phyloP scores from a whole-genome alignment of 1,284 basidiomycete species.

The Microbotryum saponariae region DNA sequence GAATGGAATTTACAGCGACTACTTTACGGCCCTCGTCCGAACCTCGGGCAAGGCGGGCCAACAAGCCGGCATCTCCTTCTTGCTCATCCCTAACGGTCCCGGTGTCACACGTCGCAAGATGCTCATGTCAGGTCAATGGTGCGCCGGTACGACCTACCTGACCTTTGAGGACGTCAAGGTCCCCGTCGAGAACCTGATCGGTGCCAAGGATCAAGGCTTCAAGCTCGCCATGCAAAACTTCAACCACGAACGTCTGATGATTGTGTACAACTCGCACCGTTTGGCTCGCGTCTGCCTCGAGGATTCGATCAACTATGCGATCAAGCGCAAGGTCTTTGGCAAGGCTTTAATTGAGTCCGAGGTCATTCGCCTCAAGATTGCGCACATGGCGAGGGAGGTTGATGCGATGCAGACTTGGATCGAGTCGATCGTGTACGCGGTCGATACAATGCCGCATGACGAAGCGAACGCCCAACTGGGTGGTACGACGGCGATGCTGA shows the following conservation, averaged over 20 bases:
- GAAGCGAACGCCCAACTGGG: slow-evolving; percentile 28
- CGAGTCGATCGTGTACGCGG: slow-evolving; percentile 28
- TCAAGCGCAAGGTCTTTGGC: slow-evolving; percentile 30
- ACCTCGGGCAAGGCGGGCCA: slow-evolving; percentile 37
- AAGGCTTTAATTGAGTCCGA: slow-evolving; percentile 32
- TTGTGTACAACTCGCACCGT: slow-evolving; percentile 11
- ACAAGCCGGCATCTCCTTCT: slow-evolving; percentile 37
- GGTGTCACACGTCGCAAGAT: slow-evolving; percentile 28
- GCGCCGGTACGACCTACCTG: slow-evolving; percentile 40
- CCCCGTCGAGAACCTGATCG: slow-evolving; percentile 41
- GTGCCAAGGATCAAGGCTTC: slow-evolving; percentile 31
- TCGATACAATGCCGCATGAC: slow-evolving; percentile 17
- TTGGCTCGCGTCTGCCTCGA: slow-evolving; percentile 30
- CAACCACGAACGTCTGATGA: slow-evolving; percentile 21
- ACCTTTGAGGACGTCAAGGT: slow-evolving; percentile 39
- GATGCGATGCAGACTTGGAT: slow-evolving; percentile 31
- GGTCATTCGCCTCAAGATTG: slow-evolving; percentile 35
- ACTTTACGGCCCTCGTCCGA: slow-evolving; percentile 32
- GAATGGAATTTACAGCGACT: slow-evolving; percentile 32
- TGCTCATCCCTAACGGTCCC: slow-evolving; percentile 36
- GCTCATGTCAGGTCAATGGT: slow-evolving; percentile 32
- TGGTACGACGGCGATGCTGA: slow-evolving; percentile 36
- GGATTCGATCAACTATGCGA: slow-evolving; percentile 29
- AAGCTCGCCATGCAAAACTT: slow-evolving; percentile 24
- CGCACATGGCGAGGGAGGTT: slow-evolving; percentile 33